Evolutionary conservation across 192 early-diverging fungal species (phyloP), one percentile per base, ranked within the genome.

Genomic region (Kappamyces sp.): DNA sequence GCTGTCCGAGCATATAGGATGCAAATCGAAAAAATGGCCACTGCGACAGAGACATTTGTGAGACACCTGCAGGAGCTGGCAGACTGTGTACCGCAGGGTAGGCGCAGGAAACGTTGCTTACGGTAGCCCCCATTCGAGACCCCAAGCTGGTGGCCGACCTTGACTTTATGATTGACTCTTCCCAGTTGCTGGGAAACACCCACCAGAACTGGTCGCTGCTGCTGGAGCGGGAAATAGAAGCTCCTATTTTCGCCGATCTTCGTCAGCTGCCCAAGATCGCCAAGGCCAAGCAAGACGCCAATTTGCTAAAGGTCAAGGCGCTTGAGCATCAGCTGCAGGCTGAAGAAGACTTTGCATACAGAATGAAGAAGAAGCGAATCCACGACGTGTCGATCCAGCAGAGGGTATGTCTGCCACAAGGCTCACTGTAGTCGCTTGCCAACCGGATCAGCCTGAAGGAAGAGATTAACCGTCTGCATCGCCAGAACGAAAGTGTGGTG

Each of bases 91-190:
- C 72, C 67, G 6, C 64, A 64, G 47, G 70, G 73, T 72, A 51
- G 14, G 53, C 48, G 11, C 8, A 45, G 22, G 1, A 41, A 6
- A 7, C 29, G 22, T 22, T 22, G n/a, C 43, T 11, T 42, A 8
- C 47, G 6, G 4, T 51, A 76, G 75, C 72, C 5, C 36, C 54
- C 29, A 62, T 77, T 35, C 45, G 45, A 8, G 49, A 65, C 36
- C 62, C 66, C 30, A 62, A 69, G 35, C 53, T 69, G 12, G 59
- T 78, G 12, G 60, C 61, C 3, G 75, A 79, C 60, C 66, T 79
- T 43, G 72, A 79, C 59, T 78, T 78, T 57, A 52, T 81, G 14
- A 76, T 81, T 37, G 79, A 81, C 60, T 66, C 58, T 46, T 69
- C 75, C 11, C 75, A 76, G 38, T 54, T 81, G 36, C 60, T 81